A percentile compares a stretch with the other conserved stretches of the same genome.
phyloP scores from a whole-genome alignment of 352 stramenopile genomes.

The Pelagophyceae sp. region DNA sequence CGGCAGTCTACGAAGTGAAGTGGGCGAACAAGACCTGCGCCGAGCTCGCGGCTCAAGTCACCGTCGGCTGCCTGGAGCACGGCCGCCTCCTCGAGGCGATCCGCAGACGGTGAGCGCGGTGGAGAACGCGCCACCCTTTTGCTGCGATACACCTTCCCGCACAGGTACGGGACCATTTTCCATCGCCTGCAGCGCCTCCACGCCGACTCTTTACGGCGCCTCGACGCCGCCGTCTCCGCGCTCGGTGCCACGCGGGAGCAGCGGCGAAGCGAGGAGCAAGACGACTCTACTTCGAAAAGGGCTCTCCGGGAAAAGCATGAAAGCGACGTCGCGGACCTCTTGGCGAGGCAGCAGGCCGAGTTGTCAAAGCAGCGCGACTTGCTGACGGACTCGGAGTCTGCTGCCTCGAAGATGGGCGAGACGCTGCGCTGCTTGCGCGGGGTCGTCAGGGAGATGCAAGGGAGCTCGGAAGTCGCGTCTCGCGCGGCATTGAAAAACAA shows the following conservation, averaged over 20 bases:
- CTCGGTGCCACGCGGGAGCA: no score
- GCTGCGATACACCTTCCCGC: no score
- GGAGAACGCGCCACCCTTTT: conserved; percentile 39
- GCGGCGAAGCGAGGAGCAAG: no score
- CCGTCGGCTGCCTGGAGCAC: conserved; percentile 72
- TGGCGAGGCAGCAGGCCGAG: conserved; percentile 51
- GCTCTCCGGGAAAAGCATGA: conserved; percentile 41
- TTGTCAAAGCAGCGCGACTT: no score
- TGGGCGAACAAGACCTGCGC: conserved; percentile 72
- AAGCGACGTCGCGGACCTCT: conserved; percentile 35
- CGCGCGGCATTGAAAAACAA: conserved; percentile 53
- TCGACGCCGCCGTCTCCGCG: conserved; percentile 39
- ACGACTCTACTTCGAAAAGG: no score
- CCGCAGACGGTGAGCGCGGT: not conserved
- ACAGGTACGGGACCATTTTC: conserved; percentile 65
- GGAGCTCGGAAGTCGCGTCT: no score
- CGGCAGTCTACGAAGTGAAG: conserved; percentile 72
- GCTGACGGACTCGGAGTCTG: no score
- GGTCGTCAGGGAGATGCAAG: conserved; percentile 82
- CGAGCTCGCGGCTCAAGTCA: conserved; percentile 72
- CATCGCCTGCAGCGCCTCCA: conserved; percentile 44
- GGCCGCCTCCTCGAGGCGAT: conserved; percentile 50
- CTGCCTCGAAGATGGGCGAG: conserved; percentile 74
- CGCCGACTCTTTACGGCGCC: conserved; percentile 27
- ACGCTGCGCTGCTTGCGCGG: conserved; percentile 81